A percentile compares a stretch with the other conserved stretches of the same genome.
Evolutionary conservation across 2,329 filamentous ascomycete species (phyloP).

Genomic region (Fusarium sp.): DNA sequence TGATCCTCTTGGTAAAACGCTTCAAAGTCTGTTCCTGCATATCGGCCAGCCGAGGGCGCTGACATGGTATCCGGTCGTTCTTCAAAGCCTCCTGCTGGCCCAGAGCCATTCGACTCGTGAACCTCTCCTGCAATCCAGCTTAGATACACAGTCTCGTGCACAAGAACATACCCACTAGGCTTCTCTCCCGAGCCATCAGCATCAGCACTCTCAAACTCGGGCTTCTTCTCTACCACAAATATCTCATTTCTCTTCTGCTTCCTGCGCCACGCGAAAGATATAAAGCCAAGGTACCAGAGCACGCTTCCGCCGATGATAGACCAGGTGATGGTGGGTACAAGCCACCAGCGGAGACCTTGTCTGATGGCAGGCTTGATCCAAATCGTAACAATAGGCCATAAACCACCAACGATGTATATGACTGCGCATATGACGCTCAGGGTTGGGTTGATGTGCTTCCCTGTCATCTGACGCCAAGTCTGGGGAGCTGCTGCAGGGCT

Average conservation of each 20-base stretch:
- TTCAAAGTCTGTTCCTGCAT: constrained; percentile 47
- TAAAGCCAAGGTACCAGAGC: constrained; percentile 54
- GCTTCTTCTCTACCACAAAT: constrained; percentile 53
- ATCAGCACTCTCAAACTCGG: constrained; percentile 51
- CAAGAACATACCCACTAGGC: constrained; percentile 49
- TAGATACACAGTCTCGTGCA: constrained; percentile 55
- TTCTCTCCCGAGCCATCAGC: constrained; percentile 31
- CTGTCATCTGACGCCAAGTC: constrained; percentile 52
- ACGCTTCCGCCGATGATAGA: constrained; percentile 46
- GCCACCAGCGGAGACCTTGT: constrained; percentile 47
- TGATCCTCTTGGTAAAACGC: constrained; percentile 36
- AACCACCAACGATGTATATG: constrained; percentile 50
- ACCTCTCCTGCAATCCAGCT: constrained; percentile 52
- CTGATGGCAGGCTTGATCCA: constrained; percentile 49
- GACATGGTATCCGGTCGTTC: constrained; percentile 9
- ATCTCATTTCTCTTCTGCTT: constrained; percentile 50
- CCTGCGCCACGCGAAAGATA: constrained; percentile 48
- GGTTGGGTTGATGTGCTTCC: constrained; percentile 48
- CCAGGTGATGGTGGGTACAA: constrained; percentile 51
- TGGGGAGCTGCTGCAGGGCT: constrained; percentile 26
- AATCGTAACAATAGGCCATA: constrained; percentile 51
- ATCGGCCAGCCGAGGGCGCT: constrained; percentile 23
- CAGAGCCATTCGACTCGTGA: constrained; percentile 31
- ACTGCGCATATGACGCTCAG: constrained; percentile 50
- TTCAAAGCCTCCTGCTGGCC: constrained; percentile 10